Base-by-base conservation (phyloP, 148 eudicot species). In the Talinum fruticosum region DNA sequence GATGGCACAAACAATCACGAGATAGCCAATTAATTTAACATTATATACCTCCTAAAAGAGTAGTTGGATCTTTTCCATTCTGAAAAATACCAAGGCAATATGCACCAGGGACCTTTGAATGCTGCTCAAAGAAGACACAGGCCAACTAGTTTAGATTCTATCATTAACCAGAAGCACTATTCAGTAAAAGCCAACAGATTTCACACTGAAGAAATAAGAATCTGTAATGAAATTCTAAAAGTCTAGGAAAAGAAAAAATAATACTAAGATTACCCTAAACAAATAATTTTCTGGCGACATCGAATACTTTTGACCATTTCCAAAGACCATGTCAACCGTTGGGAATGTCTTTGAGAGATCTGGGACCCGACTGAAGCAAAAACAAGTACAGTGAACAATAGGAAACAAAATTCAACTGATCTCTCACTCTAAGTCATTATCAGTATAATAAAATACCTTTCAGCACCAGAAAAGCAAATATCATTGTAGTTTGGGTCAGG, bases 401-500 rank as follows among this genome's bases (percentile, higher is more conserved):
- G 74, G 38, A 45, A 54, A 76, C 37, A 78, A 24, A 34, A 61
- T 34, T 35, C 33, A 26, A 28, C 33, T 62, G 34, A 71, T 37
- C 32, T 8, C 8, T 24, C 67, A 61, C 66, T 23, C 10, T 7
- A 28, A 69, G 14, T 34, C 28, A 38, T 33, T 2, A 37, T 36
- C 19, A 72, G 34, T 32, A 41, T 26, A 79, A 68, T 41, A 14
- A 51, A 83, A 69, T 85, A 95, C 99, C 97, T 90, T 84, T 90
- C 90, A 75, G 97, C 93, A 83, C 99, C 97, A 82, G 97, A 87
- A 84, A 96, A 96, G 85, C 99, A 96, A 79, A 96, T 89, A 79
- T 96, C 99, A 72, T 89, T 85, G 82, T 90, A 93, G 82, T 83
- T 91, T 73, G 97, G 99, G 72, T 96, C 99, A 74, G 99, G 97